A percentile compares a stretch with the other conserved stretches of the same genome.
These are phyloP conservation scores for Kodamaea plutei DNA, from an alignment of 1,139 yeast genomes.

Conservation along the genomic window DNA sequence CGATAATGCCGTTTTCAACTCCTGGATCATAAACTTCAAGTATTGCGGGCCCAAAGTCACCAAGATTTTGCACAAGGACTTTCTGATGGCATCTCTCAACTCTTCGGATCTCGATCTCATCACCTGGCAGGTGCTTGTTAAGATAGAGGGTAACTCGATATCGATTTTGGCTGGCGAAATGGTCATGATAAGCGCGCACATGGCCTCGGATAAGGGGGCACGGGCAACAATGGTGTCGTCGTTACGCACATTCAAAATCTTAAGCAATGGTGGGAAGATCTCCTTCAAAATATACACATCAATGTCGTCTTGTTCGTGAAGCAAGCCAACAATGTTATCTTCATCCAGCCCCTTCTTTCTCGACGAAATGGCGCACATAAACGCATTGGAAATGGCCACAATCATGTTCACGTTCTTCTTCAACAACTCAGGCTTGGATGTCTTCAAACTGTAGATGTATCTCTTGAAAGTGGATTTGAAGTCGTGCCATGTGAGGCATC, in stretches of 20 bases:
- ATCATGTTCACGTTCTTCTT: slow-evolving; percentile 61
- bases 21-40: slow-evolving; percentile 69
- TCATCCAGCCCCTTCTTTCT: slow-evolving; percentile 1
- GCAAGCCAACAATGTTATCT: slow-evolving; percentile 19
- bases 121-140: slow-evolving; percentile 84
- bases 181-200: slow-evolving; percentile 65
- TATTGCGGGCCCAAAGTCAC: slow-evolving; percentile 67
- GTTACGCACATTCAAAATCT: slow-evolving; percentile 57
- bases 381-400: slow-evolving; percentile 58
- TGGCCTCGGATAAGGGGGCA: slow-evolving; percentile 78
- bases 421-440: slow-evolving; percentile 46
- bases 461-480: slow-evolving; percentile 72
- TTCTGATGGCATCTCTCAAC: slow-evolving; percentile 82
- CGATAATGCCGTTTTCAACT: slow-evolving; percentile 71
- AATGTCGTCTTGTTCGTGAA: slow-evolving; percentile 39
- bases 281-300: slow-evolving; percentile 55
- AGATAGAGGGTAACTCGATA: slow-evolving; percentile 68
- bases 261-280: slow-evolving; percentile 58
- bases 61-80: slow-evolving; percentile 65
- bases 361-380: slow-evolving; percentile 21
- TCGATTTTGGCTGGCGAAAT: slow-evolving; percentile 55
- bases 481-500: slow-evolving; percentile 72
- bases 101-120: slow-evolving; percentile 85
- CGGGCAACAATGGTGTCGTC: slow-evolving; percentile 76
- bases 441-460: slow-evolving; percentile 54